Percentiles rank a stretch among this genome's conserved stretches.
Conservation (phyloP, 148 eudicot species). For the Diospyros lotus region DNA sequence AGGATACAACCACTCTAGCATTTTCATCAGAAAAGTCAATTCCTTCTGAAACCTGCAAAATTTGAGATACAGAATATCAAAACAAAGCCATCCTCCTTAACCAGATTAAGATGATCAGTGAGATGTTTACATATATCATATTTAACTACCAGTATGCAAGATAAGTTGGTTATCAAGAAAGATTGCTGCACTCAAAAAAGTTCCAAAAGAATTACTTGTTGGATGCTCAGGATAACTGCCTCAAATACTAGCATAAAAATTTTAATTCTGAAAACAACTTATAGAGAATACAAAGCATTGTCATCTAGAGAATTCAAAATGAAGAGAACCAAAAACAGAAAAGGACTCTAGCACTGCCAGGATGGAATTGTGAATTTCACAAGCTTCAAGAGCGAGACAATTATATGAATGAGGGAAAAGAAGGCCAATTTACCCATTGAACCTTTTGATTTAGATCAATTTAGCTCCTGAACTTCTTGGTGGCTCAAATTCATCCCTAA, state of each 20-base stretch:
- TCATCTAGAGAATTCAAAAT: too few relatives aligned
- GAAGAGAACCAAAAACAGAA: not conserved
- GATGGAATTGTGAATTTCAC: not conserved
- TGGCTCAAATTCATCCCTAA: too few relatives aligned
- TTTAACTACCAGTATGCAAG: not conserved
- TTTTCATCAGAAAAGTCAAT: conserved; percentile 94
- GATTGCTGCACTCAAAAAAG: not conserved
- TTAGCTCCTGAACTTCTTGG: too few relatives aligned
- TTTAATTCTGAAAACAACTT: not conserved
- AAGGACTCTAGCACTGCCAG: not conserved
- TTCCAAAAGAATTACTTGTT: not conserved
- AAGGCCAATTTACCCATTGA: too few relatives aligned
- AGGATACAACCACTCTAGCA: conserved; percentile 99
- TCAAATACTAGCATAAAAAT: not conserved
- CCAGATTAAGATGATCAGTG: not conserved
- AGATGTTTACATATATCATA: not conserved
- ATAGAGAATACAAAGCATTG: not conserved
- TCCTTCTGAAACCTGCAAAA: conserved; percentile 92
- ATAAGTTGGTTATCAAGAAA: not conserved
- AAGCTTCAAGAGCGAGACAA: not conserved
- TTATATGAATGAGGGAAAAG: too few relatives aligned
- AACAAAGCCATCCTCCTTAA: not conserved
- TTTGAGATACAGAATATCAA: not conserved
- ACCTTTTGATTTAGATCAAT: too few relatives aligned
- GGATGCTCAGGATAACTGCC: conserved; percentile 1